Evolutionary conservation across 139 green algal species (phyloP), one percentile per base, ranked within the genome.

Genomic region (Ettlia oleoabundans): DNA sequence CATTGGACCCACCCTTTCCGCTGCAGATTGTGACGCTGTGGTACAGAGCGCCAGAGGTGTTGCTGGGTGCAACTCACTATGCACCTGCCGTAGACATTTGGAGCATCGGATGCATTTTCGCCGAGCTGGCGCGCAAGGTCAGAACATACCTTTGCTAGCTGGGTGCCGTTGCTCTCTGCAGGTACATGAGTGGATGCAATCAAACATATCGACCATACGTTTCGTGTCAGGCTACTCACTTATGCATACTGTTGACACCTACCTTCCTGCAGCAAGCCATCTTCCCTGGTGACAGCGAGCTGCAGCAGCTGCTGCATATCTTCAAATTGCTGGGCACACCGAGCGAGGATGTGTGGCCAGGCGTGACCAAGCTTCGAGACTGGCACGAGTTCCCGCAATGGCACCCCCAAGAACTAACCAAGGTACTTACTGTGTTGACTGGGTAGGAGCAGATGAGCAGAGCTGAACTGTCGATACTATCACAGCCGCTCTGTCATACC

Each of bases 31-130:
- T 99, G 18, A 99, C 97, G 15, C 87, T 99, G 78, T 99, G 97
- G 96, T 99, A 99, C 89, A 88, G 97, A 5, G 97, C 97, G 5
- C 97, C 97, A 13, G 97, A 99, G 90, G 96, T 99, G 42, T 88
- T 99, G 78, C 90, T 99, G 67, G 97, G 97, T 3, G 90, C 91
- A 13, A 96, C 95, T 28, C 93, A 98, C 88, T 99, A 99, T 83
- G 94, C 95, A 6, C 96, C 93, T 7, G 92, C 97, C 0, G 97
- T 99, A 32, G 97, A 99, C 89, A 97, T 99, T 82, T 99, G 97
- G 97, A 96, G 90, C 68, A 92, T 98, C 24, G 97, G 94, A 62
- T 99, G 97, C 94, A 99, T 99, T 72, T 97, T 99, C 87, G 96
- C 96, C 15, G 93, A 98, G 92, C 86, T 98, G 76, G 90, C 71